Conservation (phyloP, 1,139 yeast species). For the Barnettozyma hawaiiensis region DNA sequence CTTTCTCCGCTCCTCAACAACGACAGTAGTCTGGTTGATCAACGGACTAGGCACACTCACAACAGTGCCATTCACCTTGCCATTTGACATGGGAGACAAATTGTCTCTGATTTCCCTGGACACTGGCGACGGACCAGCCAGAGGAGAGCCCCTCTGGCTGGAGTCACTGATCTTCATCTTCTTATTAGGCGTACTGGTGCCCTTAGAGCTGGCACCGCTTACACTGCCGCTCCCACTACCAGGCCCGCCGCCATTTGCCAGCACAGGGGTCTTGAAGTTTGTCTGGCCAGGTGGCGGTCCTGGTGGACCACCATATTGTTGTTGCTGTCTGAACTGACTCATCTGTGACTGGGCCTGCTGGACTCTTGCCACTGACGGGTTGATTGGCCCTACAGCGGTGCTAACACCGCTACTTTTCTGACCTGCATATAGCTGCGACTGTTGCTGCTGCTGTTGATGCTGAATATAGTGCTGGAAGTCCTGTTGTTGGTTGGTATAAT, state of each 20-base stretch:
- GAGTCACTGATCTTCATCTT: slow-evolving; percentile 12
- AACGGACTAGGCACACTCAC: slow-evolving; percentile 15
- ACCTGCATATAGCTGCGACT: slow-evolving; percentile 22
- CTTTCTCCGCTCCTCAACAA: slow-evolving; percentile 3
- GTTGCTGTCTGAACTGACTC: slow-evolving; percentile 48
- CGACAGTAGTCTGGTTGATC: slow-evolving; percentile 8
- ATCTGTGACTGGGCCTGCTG: slow-evolving; percentile 49
- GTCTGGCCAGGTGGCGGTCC: slow-evolving; percentile 5
- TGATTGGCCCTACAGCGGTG: slow-evolving; percentile 6
- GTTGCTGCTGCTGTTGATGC: slow-evolving; percentile 23
- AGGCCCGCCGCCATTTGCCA: slow-evolving; percentile 6
- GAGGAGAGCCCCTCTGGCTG: slow-evolving; percentile 12
- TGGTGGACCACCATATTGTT: slow-evolving; percentile 15
- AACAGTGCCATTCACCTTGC: neutral
- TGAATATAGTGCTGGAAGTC: slow-evolving; percentile 14
- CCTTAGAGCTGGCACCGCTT: slow-evolving; percentile 1
- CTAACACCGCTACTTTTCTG: slow-evolving; percentile 18
- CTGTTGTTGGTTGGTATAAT: slow-evolving; percentile 11
- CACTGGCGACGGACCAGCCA: slow-evolving; percentile 6
- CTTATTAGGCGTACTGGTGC: slow-evolving; percentile 14
- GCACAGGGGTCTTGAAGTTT: slow-evolving; percentile 12
- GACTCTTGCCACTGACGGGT: slow-evolving; percentile 27
- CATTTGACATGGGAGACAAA: slow-evolving; percentile 18
- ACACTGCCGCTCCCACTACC: slow-evolving; percentile 1
- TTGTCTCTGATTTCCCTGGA: slow-evolving; percentile 9